These are phyloP conservation scores for Astrephomene gubernaculifera DNA, from an alignment of 139 green algal species.

Conservation along the genomic window DNA sequence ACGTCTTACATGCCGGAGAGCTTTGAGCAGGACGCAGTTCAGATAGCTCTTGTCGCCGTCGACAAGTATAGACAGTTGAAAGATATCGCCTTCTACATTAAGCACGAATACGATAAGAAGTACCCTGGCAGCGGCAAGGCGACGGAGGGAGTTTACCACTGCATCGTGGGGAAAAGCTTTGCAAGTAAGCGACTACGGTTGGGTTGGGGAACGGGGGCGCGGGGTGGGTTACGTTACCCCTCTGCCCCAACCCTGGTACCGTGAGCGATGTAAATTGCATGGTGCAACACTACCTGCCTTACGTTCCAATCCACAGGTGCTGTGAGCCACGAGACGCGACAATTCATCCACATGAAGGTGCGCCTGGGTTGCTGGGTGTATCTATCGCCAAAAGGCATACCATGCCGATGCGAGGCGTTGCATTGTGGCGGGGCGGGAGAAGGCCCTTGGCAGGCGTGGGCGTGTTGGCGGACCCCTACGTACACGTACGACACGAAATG, in stretches of 20 bases:
- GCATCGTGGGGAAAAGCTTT: conserved; percentile 79
- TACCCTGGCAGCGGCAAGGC: conserved; percentile 81
- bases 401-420: no score
- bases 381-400: no score
- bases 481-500: no score
- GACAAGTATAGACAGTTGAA: conserved; percentile 73
- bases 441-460: no score
- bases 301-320: no score
- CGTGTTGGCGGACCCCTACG: no score
- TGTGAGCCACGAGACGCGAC: conserved; percentile 79
- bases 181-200: conserved; percentile 64
- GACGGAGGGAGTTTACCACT: conserved; percentile 87
- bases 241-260: neutral
- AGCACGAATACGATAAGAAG: conserved; percentile 80
- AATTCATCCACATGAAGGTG: conserved; percentile 79
- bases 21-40: conserved; percentile 65
- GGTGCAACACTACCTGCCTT: no score
- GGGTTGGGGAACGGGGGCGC: neutral
- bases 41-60: conserved; percentile 59
- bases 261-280: no score
- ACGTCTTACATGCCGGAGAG: conserved; percentile 61
- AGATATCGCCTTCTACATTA: conserved; percentile 80
- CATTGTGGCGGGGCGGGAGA: no score
- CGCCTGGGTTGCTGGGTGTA: no score
- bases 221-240: neutral